phyloP scores from a whole-genome alignment of 495 filamentous ascomycete species.

The Lentithecium fluviatile region DNA sequence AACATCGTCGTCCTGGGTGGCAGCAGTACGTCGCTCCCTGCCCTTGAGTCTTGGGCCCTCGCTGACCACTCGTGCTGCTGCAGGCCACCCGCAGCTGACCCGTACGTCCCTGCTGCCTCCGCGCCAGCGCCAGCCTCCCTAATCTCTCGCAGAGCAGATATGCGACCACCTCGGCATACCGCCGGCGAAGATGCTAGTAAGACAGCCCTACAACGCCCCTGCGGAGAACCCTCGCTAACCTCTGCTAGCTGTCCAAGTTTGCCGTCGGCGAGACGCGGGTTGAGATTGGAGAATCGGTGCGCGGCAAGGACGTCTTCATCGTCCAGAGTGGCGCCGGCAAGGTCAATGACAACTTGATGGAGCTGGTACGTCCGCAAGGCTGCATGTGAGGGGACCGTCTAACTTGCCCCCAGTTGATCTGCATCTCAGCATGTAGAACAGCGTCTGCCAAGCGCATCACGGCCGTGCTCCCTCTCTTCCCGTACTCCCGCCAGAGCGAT shows the following conservation, averaged over 20 bases:
- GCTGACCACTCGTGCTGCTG: too few relatives aligned
- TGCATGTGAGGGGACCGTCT: background rate
- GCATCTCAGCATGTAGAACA: constrained; percentile 94
- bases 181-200: constrained; percentile 65
- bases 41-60: too few relatives aligned
- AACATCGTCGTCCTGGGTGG: constrained; percentile 94
- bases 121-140: background rate
- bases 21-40: constrained; percentile 49
- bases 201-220: background rate
- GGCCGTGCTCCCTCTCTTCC: constrained; percentile 91
- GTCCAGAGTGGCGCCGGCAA: constrained; percentile 86
- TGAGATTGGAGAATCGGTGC: constrained; percentile 91
- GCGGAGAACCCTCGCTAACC: background rate
- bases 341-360: constrained; percentile 94
- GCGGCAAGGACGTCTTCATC: constrained; percentile 97
- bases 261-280: constrained; percentile 91
- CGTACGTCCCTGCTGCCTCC: constrained; percentile 56
- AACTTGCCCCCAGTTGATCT: constrained; percentile 62
- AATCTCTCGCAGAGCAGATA: background rate
- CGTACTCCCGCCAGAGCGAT: constrained; percentile 92
- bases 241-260: constrained; percentile 69
- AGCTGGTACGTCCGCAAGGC: constrained; percentile 50
- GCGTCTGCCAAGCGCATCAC: constrained; percentile 89
- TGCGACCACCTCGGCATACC: constrained; percentile 85
- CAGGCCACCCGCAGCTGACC: constrained; percentile 77